Base-by-base conservation (phyloP, 2,329 filamentous ascomycete species). In the Ophiostoma australiae region DNA sequence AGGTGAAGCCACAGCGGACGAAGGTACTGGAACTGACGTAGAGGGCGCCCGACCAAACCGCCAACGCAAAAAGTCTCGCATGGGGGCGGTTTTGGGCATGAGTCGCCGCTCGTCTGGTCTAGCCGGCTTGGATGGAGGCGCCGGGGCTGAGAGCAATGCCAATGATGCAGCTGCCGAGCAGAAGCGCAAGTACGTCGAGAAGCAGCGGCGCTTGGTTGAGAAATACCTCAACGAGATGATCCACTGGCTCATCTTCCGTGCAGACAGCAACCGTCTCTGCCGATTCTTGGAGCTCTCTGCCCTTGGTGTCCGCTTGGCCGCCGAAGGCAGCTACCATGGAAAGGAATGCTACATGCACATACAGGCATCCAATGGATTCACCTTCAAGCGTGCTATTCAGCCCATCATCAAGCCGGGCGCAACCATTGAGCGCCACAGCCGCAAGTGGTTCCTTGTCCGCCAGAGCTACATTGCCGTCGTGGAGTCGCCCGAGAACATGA, bases 401-500 rank as follows among this genome's bases (percentile, higher is more conserved):
- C 90, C 90, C 74, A 90, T 94, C 44, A 83, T 95, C 77, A 93
- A 90, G 2, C 92, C 93, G 0, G 85, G 87, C 69, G 89, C 93
- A 76, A 86, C 97, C 73, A 91, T 93, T 77, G 88, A 89, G 69
- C 88, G 93, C 15, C 94, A 97, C 80, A 91, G 89, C 73, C 92
- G 93, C 23, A 97, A 97, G 79, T 99, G 95, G 95, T 99, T 99
- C 78, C 84, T 98, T 27, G 93, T 99, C n/a, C 86, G 95, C 69
- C 94, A 98, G 80, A 98, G 93, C 81, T 99, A 99, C 77, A 90
- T 99, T 72, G 94, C 97, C 65, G 97, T 94, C 75, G 94, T 98
- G n/a, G 94, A 98, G 78, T 97, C 95, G 0, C 95, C 95, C 0
- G 94, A 98, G 79, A 97, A 97, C 76, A 97, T 98, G 91, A 94